Conservation (phyloP, 768 basidiomycete genomes). For the Mycena albidolilacea region DNA sequence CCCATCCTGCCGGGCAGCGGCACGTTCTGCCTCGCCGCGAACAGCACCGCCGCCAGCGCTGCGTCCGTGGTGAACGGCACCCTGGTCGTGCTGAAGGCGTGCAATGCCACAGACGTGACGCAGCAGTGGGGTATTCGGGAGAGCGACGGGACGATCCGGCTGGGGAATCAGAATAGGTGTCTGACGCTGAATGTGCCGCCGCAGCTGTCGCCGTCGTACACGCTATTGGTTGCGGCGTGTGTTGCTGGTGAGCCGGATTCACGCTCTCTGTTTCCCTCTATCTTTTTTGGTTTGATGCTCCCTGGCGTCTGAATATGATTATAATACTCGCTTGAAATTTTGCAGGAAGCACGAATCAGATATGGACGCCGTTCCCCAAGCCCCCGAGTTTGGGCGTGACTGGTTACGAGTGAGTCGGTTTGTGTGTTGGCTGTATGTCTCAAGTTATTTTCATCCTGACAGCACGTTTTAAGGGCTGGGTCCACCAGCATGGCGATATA, state of each 20-base stretch:
- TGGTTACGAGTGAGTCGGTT: constrained; percentile 2
- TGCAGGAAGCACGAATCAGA: background rate
- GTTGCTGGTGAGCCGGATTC: background rate
- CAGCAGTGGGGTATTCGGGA: constrained; percentile 6
- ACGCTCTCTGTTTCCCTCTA: background rate
- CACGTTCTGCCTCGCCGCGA: background rate
- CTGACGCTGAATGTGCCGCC: background rate
- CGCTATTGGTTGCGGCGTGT: background rate
- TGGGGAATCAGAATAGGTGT: constrained; percentile 9
- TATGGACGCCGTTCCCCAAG: background rate
- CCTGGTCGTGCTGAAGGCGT: background rate
- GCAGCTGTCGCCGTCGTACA: background rate
- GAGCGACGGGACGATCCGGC: constrained; percentile 1
- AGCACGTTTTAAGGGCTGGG: background rate
- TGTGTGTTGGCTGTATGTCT: background rate
- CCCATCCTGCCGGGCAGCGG: background rate
- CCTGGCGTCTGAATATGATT: too few relatives aligned
- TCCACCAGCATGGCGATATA: background rate
- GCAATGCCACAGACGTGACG: background rate
- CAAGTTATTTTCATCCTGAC: background rate
- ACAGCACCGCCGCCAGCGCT: background rate
- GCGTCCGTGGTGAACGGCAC: background rate
- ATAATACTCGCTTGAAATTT: background rate
- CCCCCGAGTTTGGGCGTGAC: background rate
- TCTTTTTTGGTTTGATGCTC: too few relatives aligned